Evolutionary conservation across 1,284 basidiomycete genomes (phyloP).

Genomic region (Ustilago trichophora): DNA sequence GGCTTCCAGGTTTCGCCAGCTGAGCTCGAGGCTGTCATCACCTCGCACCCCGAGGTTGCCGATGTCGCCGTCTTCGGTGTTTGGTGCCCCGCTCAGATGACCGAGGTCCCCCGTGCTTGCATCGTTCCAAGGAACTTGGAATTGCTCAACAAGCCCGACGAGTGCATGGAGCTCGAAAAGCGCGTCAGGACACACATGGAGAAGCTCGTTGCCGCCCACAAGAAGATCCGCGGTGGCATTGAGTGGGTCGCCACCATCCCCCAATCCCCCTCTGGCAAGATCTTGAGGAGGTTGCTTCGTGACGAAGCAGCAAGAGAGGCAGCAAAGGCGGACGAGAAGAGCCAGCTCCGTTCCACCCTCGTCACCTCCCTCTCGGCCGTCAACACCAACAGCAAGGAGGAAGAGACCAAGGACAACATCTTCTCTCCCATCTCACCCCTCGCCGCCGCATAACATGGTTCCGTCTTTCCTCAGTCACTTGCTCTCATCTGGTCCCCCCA

Average conservation of each 20-base stretch:
- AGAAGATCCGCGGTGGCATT: conserved; percentile 65
- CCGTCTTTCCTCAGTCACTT: too few species aligned
- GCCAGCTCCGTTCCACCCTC: conserved; percentile 24
- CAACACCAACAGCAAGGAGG: conserved; percentile 19
- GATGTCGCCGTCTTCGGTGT: conserved; percentile 46
- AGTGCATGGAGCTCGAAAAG: conserved; percentile 55
- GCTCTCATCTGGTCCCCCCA: too few species aligned
- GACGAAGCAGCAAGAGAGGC: conserved; percentile 38
- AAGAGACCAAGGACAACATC: conserved; percentile 30
- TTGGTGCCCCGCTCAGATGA: conserved; percentile 39
- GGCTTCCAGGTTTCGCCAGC: conserved; percentile 58
- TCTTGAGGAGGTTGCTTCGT: conserved; percentile 50
- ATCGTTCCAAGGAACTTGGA: conserved; percentile 52
- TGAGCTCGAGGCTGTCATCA: conserved; percentile 50
- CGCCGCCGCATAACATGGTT: too few species aligned
- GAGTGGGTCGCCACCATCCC: conserved; percentile 57
- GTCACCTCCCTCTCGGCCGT: conserved; percentile 6
- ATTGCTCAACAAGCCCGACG: conserved; percentile 54
- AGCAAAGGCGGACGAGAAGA: conserved; percentile 25
- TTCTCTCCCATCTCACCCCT: conserved; percentile 40
- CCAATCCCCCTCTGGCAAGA: conserved; percentile 61
- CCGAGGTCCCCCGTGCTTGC: conserved; percentile 63
- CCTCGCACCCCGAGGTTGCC: conserved; percentile 41
- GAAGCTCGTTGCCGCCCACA: conserved; percentile 64
- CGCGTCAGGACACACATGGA: conserved; percentile 34